phyloP scores from a whole-genome alignment of 176 grass and related monocot genomes.

The Phragmites australis region DNA sequence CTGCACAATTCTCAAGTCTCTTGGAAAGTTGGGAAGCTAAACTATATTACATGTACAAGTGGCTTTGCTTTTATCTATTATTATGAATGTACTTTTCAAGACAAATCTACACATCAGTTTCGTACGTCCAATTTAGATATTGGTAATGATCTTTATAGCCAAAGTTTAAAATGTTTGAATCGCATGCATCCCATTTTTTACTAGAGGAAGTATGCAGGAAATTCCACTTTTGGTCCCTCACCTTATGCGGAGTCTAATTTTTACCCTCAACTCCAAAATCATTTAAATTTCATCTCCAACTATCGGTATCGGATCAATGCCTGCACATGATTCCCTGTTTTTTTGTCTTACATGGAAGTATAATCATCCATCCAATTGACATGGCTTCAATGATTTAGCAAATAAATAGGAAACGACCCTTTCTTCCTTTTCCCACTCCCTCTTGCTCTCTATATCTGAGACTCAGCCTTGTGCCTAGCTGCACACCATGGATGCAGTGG shows the following conservation, averaged over 20 bases:
- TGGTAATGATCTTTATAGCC: no score
- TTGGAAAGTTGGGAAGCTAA: no score
- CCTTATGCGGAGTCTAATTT: neutral
- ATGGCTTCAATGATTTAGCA: neutral
- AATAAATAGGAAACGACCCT: neutral
- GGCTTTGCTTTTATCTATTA: no score
- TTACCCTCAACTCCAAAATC: neutral
- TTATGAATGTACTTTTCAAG: neutral
- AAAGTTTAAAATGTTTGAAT: neutral
- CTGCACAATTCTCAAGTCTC: neutral
- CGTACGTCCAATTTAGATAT: neutral
- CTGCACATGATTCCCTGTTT: neutral
- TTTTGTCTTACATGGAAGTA: neutral
- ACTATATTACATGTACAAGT: no score
- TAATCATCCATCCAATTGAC: neutral
- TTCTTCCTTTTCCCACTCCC: neutral
- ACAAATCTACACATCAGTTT: neutral
- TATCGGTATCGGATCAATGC: neutral
- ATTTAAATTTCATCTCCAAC: neutral
- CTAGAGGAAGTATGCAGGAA: neutral
- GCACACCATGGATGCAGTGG: no score
- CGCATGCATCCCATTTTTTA: neutral
- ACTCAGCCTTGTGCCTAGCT: no score
- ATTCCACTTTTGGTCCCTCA: neutral
- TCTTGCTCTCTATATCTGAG: no score